Base-by-base conservation (phyloP, 2,329 filamentous ascomycete genomes). In the Aureobasidium uvarum region DNA sequence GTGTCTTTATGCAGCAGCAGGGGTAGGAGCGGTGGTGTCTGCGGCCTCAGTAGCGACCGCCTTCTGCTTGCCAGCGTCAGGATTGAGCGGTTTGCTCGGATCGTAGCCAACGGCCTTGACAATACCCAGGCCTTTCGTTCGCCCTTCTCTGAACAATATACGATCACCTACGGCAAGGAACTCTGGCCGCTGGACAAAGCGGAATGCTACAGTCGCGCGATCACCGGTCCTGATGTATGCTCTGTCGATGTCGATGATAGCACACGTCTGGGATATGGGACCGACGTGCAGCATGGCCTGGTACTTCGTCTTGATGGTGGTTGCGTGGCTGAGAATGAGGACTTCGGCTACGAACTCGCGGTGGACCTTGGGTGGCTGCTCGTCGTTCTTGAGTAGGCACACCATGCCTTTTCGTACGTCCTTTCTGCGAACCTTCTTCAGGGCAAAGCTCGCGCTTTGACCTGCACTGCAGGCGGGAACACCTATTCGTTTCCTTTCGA, bases 361-460 rank as follows among this genome's bases (percentile, higher is more conserved):
- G 71, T 81, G 79, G 5, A 83, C 81, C 67, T 81, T 81, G 0
- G 89, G 85, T 2, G 70, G 79, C 74, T 69, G 89, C 83, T 62
- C 87, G 14, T 88, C 73, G 55, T 75, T 78, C 75, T 93, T 96
- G 51, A 92, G 90, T 36, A 99, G 81, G 5, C 98, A 92, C 1
- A 99, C 95, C 93, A 98, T 98, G 36, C 95, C 95, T 81, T 99
- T 99, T 14, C 95, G 85, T 0, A 99, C 94, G 70, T 98, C 94
- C 76, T 94, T 96, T 48, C 94, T 83, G 56, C 92, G 87, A 2
- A 98, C 85, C 68, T 92, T 89, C 70, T 95, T 93, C 62, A 99
- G 77, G 0, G 95, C 94, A 73, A 99, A 96, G 10, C 90, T 95
- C 0, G 91, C 95, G 33, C 91, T 96, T 77, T 99, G 95, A 0